Evolutionary conservation across 768 basidiomycete species (phyloP), one percentile per base, ranked within the genome.

Genomic region (Termitomyces sp.): DNA sequence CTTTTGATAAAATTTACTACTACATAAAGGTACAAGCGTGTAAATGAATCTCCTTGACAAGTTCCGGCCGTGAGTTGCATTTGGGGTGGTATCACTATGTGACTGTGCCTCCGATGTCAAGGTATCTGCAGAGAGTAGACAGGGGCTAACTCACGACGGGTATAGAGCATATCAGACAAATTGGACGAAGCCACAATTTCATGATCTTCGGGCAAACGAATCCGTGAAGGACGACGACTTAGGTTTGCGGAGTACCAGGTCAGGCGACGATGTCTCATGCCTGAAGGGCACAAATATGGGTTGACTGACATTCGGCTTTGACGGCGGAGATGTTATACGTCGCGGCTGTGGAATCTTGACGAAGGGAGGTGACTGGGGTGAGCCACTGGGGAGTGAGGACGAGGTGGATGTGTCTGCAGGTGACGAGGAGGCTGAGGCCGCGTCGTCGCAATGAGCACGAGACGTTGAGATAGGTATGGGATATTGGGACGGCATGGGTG

Each of bases 241-340:
- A 55, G 70, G 72, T 65, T 73, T 74, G 64, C 70, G 72, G 52
- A 76, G 58, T 32, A 77, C 74, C 51, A 83, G 69, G 60, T 84
- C 82, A 42, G 83, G 83, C 40, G 80, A 81, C n/a, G 76, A 74
- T 22, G 76, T 72, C 47, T 75, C 71, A 51, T 80, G 77, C 54
- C 72, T 73, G 72, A 78, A 84, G 17, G 78, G 74, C 28, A 75
- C 76, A 65, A 83, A 84, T 58, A 83, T 74, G 26, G 74, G 74
- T 53, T 60, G 63, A 5, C 60, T 51, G 41, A 61, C 51, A 19
- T 38, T 50, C 5, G 24, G 66, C 58, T 15, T 64, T 5, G 62
- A 57, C 35, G 57, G 58, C 28, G 62, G 35, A 26, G 55, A 50
- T 48, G 46, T 28, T 11, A 53, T 12, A 15, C 61, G 63, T 11